Base-by-base conservation (phyloP, 768 basidiomycete genomes). In the Leccinum longicurvipes region DNA sequence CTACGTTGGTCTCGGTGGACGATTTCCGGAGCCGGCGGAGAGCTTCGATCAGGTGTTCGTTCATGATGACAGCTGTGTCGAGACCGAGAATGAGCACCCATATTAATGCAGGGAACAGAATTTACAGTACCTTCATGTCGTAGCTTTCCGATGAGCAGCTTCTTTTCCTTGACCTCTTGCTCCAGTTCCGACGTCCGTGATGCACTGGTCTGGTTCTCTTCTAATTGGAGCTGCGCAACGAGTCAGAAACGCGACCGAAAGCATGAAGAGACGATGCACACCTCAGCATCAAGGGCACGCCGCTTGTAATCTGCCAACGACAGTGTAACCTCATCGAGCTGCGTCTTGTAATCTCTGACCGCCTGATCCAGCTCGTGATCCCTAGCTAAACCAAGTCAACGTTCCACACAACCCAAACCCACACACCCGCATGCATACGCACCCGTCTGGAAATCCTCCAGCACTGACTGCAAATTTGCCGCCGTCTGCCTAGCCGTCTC, bases 11-110 rank as follows among this genome's bases (percentile, higher is more conserved):
- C 46, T 83, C 83, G 7, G 90, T 82, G 0, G 91, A 86, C 56
- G 86, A 91, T 60, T 87, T 87, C 46, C 93, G 85, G 49, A 99
- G 80, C 23, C 97, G 87, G 12, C 96, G 91, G n/a, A 99, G 82
- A 3, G 97, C 97, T 72, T 98, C 96, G 64, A 94, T 97, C 11
- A 99, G 79, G 65, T 99, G 97, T 67, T 98, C 97, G 62, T 98
- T 98, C 68, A 95, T 86, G 56, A 98, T 96, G 14, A 99, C 93
- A 50, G 89, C 96, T 96, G 60, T 12, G 12, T 1, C 21, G 21
- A 36, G 9, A 31, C 8, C n/a, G 21, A 17, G 5, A 31, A 56
- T 10, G 44, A n/a, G 24, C 31, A 61, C 54, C 27, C 46, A 51
- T n/a, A 57, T 44, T 46, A 15, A 29, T 21, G 39, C 17, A 61